phyloP scores from a whole-genome alignment of 768 basidiomycete species.

The Paxillus involutus region DNA sequence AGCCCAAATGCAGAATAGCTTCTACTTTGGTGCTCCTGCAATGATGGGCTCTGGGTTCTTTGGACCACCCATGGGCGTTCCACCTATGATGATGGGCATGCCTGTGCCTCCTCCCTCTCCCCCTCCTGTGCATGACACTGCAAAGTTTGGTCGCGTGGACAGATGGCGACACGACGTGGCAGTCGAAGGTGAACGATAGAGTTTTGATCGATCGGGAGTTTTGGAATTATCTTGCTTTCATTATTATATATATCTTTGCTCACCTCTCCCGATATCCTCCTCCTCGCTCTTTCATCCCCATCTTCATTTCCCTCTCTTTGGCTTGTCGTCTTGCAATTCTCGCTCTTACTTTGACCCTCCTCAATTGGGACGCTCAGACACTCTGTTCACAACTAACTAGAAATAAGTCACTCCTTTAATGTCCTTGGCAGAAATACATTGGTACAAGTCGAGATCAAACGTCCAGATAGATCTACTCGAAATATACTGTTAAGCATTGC shows the following conservation, averaged over 20 bases:
- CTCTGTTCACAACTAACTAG: slow-evolving; percentile 10
- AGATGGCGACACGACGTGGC: slow-evolving; percentile 80
- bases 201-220: slow-evolving; percentile 5
- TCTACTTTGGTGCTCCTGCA: slow-evolving; percentile 67
- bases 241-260: slow-evolving; percentile 4
- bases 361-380: not conserved
- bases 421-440: slow-evolving; percentile 37
- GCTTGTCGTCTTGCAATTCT: not conserved
- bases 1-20: slow-evolving; percentile 70
- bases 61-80: slow-evolving; percentile 52
- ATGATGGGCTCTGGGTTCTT: slow-evolving; percentile 76
- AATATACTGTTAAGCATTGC: slow-evolving; percentile 36
- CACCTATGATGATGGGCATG: slow-evolving; percentile 42
- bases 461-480: slow-evolving; percentile 36
- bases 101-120: slow-evolving; percentile 52
- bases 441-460: slow-evolving; percentile 29
- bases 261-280: slow-evolving; percentile 1
- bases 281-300: not conserved
- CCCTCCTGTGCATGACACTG: slow-evolving; percentile 61
- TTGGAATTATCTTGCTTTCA: slow-evolving; percentile 10
- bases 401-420: slow-evolving; percentile 37
- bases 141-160: slow-evolving; percentile 72
- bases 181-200: slow-evolving; percentile 56
- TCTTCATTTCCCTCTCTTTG: slow-evolving; percentile 1
- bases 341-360: not conserved